Evolutionary conservation across 2,329 filamentous ascomycete genomes (phyloP).

Genomic region (Nothophoma quercina): DNA sequence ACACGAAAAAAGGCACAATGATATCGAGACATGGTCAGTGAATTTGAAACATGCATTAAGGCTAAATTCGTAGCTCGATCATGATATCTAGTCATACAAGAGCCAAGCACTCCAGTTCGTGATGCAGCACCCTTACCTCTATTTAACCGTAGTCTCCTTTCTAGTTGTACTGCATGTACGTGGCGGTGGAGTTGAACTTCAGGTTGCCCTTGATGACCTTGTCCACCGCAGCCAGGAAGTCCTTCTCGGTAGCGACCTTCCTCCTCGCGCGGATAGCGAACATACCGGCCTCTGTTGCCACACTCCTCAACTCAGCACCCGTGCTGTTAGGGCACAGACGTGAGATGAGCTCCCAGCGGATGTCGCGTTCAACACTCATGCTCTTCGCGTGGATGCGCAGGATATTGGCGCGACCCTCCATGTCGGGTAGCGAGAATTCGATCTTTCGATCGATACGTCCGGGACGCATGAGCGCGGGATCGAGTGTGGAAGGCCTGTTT

Average conservation of each 20-base stretch:
- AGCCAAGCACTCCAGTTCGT: neutral
- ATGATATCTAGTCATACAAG: conserved; percentile 18
- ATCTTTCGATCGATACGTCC: conserved; percentile 99
- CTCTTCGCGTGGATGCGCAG: conserved; percentile 98
- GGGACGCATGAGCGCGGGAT: conserved; percentile 96
- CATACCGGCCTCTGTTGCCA: conserved; percentile 98
- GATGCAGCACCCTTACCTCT: neutral
- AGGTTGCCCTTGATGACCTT: conserved; percentile 99
- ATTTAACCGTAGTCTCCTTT: conserved; percentile 16
- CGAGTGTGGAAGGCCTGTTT: conserved; percentile 92
- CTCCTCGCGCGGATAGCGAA: conserved; percentile 92
- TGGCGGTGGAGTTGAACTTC: conserved; percentile 99
- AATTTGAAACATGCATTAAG: conserved; percentile 8
- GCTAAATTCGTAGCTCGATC: conserved; percentile 13
- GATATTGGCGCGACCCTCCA: conserved; percentile 97
- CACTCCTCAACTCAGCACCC: conserved; percentile 92
- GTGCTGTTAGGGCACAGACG: conserved; percentile 96
- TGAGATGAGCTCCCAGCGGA: conserved; percentile 98
- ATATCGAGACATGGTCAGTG: neutral
- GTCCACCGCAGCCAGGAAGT: conserved; percentile 96
- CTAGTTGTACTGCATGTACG: conserved; percentile 99
- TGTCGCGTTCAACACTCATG: conserved; percentile 98
- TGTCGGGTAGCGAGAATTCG: conserved; percentile 95
- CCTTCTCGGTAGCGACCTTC: conserved; percentile 99
- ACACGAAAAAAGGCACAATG: too few relatives aligned